phyloP scores from a whole-genome alignment of 108 stramenopile genomes.

The Licmophora abbreviata region DNA sequence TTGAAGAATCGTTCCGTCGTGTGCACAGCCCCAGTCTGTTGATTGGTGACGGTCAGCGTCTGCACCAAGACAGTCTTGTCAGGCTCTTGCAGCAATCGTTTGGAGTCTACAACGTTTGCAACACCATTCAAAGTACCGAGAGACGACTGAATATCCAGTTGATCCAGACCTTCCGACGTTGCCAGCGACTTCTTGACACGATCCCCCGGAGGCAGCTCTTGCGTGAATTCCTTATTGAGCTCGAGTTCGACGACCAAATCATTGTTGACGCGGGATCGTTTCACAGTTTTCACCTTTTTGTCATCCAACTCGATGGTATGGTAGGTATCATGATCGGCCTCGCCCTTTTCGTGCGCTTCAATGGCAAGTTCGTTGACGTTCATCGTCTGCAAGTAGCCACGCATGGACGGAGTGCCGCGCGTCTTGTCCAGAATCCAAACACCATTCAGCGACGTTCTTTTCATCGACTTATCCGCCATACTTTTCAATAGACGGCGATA shows the following conservation, averaged over 20 bases:
- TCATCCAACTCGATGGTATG: slow-evolving; percentile 46
- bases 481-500: no score
- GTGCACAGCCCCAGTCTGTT: slow-evolving; percentile 43
- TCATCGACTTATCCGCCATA: no score
- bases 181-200: slow-evolving; percentile 65
- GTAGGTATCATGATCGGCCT: slow-evolving; percentile 64
- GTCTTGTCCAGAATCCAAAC: slow-evolving; percentile 73
- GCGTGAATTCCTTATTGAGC: slow-evolving; percentile 42
- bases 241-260: slow-evolving; percentile 60
- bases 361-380: slow-evolving; percentile 74
- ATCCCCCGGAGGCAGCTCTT: slow-evolving; percentile 43
- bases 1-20: slow-evolving; percentile 63
- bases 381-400: slow-evolving; percentile 71
- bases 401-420: slow-evolving; percentile 62
- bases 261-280: slow-evolving; percentile 68
- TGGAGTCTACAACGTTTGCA: slow-evolving; percentile 64
- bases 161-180: slow-evolving; percentile 43
- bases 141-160: slow-evolving; percentile 48
- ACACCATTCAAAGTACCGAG: slow-evolving; percentile 78
- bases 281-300: slow-evolving; percentile 45
- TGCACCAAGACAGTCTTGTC: slow-evolving; percentile 47
- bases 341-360: slow-evolving; percentile 83
- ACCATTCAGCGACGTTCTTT: slow-evolving; percentile 50
- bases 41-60: slow-evolving; percentile 62
- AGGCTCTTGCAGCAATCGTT: slow-evolving; percentile 36